Conservation (phyloP, 306 rosid genomes). For the Spatholobus suberectus region DNA sequence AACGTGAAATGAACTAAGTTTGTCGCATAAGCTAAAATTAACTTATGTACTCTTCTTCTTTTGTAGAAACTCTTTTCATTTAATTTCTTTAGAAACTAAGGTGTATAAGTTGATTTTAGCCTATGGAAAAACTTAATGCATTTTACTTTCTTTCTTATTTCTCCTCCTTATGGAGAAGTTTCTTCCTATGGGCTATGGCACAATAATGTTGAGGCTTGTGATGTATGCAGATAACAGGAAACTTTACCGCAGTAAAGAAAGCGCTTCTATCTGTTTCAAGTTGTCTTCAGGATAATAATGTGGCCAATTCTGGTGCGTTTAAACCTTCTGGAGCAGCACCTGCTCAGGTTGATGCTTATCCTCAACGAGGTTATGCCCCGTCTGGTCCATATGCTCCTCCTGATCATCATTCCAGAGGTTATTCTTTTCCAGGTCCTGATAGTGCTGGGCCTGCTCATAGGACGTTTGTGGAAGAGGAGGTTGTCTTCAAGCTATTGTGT, state of each 20-base stretch:
- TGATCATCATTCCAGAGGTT: constrained; percentile 67
- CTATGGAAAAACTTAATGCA: too few relatives aligned
- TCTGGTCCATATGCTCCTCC: constrained; percentile 48
- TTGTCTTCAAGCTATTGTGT: constrained; percentile 81
- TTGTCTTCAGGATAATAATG: constrained; percentile 68
- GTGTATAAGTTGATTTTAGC: too few relatives aligned
- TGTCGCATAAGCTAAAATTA: too few relatives aligned
- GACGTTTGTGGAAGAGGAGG: constrained; percentile 75
- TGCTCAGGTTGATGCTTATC: constrained; percentile 56
- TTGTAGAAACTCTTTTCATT: too few relatives aligned
- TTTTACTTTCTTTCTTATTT: too few relatives aligned
- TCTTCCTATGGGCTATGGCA: too few relatives aligned
- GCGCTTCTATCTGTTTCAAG: constrained; percentile 73
- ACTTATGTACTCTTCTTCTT: too few relatives aligned
- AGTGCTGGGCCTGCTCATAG: constrained; percentile 59
- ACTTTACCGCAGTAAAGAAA: constrained; percentile 69
- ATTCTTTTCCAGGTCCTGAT: constrained; percentile 67
- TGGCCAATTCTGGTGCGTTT: constrained; percentile 51
- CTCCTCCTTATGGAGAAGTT: too few relatives aligned
- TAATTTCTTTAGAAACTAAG: too few relatives aligned
- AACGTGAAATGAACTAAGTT: too few relatives aligned
- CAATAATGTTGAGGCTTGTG: constrained; percentile 28
- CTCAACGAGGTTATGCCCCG: constrained; percentile 52
- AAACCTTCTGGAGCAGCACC: constrained; percentile 53
- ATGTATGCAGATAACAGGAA: constrained; percentile 73